Evolutionary conservation across 305 asterid genomes (phyloP).

Genomic region (Fraxinus sp.): DNA sequence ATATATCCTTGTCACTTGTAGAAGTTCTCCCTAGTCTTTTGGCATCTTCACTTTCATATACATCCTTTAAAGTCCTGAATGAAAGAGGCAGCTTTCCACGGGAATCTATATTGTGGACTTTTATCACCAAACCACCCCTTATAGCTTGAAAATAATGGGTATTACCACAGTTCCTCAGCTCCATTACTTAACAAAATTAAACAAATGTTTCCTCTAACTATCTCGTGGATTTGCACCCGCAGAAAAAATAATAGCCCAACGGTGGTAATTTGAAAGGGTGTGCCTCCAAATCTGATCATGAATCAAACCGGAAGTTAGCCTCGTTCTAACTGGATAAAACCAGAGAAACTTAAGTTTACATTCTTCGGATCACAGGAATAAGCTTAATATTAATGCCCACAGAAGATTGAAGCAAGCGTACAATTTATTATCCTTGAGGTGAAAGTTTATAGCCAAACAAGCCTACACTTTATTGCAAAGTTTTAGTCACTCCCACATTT

Average conservation of each 20-base stretch:
- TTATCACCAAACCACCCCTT: conserved; percentile 41
- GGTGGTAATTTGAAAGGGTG: conserved; percentile 9
- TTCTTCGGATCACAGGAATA: neutral
- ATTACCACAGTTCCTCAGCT: conserved; percentile 42
- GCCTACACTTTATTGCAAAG: neutral
- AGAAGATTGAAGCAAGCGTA: conserved; percentile 12
- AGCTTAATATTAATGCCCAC: neutral
- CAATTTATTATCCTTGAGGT: neutral
- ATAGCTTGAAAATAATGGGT: conserved; percentile 51
- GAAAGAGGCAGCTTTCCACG: conserved; percentile 39
- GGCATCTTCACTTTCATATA: conserved; percentile 43
- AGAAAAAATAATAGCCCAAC: conserved; percentile 18
- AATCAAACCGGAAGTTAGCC: conserved; percentile 14
- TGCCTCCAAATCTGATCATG: conserved; percentile 16
- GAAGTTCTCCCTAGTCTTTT: conserved; percentile 21
- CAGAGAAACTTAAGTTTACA: neutral
- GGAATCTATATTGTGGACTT: conserved; percentile 38
- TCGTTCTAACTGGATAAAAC: conserved; percentile 12
- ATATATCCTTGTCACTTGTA: neutral
- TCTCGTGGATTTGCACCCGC: conserved; percentile 15
- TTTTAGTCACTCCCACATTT: neutral
- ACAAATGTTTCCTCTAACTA: conserved; percentile 21
- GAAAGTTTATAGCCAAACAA: neutral
- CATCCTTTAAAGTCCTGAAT: conserved; percentile 46
- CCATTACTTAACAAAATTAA: conserved; percentile 39